A percentile compares a stretch with the other conserved stretches of the same genome.
Evolutionary conservation across 495 filamentous ascomycete species (phyloP).

Genomic region (Penicillium turbatum): DNA sequence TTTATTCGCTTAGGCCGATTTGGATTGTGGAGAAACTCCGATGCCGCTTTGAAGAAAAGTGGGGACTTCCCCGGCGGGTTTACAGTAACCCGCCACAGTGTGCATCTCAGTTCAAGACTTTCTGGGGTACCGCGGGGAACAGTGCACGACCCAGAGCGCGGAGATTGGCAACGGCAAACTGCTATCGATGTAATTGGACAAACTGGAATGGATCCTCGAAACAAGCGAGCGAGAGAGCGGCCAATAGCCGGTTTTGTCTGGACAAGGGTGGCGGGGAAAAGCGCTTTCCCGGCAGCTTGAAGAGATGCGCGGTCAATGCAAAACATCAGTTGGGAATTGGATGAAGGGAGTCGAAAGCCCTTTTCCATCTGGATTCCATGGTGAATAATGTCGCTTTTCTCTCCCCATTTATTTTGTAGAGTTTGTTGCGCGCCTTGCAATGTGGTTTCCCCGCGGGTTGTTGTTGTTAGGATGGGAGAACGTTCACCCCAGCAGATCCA

Average conservation of each 20-base stretch:
- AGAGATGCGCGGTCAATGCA: neutral
- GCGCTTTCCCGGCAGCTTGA: constrained; percentile 16
- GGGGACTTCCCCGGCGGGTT: constrained; percentile 4
- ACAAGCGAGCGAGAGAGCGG: neutral
- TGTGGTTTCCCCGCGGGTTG: constrained; percentile 20
- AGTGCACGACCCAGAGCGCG: constrained; percentile 1
- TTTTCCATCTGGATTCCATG: no score
- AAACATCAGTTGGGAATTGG: neutral
- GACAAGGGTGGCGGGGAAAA: constrained; percentile 24
- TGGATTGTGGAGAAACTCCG: constrained; percentile 13
- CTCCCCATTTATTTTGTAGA: neutral
- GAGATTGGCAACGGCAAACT: constrained; percentile 1
- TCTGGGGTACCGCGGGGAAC: constrained; percentile 10
- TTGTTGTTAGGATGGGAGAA: constrained; percentile 21
- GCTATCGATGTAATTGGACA: constrained; percentile 3
- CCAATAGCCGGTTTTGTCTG: constrained; percentile 7
- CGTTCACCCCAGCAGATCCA: constrained; percentile 24
- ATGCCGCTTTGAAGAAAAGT: constrained; percentile 11
- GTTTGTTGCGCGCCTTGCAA: neutral
- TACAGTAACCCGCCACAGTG: neutral
- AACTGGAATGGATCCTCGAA: constrained; percentile 7
- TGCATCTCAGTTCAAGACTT: neutral
- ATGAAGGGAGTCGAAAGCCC: no score
- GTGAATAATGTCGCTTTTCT: neutral
- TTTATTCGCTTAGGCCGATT: constrained; percentile 4